Base-by-base conservation (phyloP, 306 rosid genomes). In the Argentina anserina region DNA sequence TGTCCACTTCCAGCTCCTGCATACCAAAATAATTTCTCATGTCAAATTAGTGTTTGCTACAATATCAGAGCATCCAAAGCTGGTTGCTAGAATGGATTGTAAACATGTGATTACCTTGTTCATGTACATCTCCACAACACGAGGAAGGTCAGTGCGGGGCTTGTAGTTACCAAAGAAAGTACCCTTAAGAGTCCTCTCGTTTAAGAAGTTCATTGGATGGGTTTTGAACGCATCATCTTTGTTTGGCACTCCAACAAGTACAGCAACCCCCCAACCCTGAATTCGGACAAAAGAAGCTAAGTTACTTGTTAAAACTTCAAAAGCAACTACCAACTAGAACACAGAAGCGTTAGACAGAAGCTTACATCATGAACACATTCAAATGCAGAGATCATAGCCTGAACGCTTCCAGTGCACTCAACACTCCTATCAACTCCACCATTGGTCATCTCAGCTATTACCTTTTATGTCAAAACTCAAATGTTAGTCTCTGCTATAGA, bases 191-290 rank as follows among this genome's bases (percentile, higher is more conserved):
- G 97, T 93, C 89, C 90, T 93, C 73, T 87, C 98, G 29, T 83
- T 81, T 82, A 93, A 71, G 67, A 93, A 75, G 64, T 93, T 90
- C 79, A 90, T 0, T 15, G 95, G 96, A 75, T 88, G 87, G 69
- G 98, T 92, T 73, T 84, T 87, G 86, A 92, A 92, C 33, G 87
- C 89, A 73, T 88, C 97, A 42, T 92, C 97, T 82, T 86, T 92
- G 76, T 6, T 92, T 40, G 96, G 97, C 49, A 93, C 97, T 25
- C 98, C 98, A 39, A 93, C 98, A 1, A 92, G 93, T 9, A 92
- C 98, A 29, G 97, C 98, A 71, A 88, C 88, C 40, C 97, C 98
- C 98, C 98, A 92, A 18, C 98, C 98, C 98, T 92, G 28, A 55
- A 23, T 14, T 36, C 9, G 3, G 82, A 42, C 3, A 40, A 70